Evolutionary conservation across 2,329 filamentous ascomycete genomes (phyloP).

Genomic region (Massarina eburnea): DNA sequence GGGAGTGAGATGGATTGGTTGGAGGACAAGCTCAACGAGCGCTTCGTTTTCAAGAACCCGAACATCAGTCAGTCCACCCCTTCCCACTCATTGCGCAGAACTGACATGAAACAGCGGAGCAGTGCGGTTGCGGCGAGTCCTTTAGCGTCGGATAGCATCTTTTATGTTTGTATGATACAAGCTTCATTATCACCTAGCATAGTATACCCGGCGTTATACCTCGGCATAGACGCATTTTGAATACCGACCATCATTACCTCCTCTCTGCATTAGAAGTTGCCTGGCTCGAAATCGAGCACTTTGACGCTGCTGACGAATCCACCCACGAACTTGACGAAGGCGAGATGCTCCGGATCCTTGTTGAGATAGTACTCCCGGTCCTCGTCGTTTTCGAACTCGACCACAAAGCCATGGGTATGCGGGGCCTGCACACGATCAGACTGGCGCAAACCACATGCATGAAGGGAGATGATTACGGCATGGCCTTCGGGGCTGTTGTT

Average conservation of each 20-base stretch:
- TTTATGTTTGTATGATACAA: conserved; percentile 5
- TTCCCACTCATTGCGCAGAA: background rate
- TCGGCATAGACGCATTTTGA: conserved; percentile 11
- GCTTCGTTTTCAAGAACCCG: conserved; percentile 94
- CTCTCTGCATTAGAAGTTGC: conserved; percentile 45
- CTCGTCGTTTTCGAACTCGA: conserved; percentile 63
- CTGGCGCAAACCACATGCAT: background rate
- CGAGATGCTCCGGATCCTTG: conserved; percentile 64
- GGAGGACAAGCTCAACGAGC: conserved; percentile 88
- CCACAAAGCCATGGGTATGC: conserved; percentile 70
- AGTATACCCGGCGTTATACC: conserved; percentile 24
- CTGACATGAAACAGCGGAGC: conserved; percentile 68
- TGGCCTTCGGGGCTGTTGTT: conserved; percentile 65
- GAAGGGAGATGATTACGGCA: conserved; percentile 50
- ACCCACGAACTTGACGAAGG: conserved; percentile 57
- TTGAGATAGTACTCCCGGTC: conserved; percentile 70
- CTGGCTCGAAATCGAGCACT: conserved; percentile 63
- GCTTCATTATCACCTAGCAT: conserved; percentile 33
- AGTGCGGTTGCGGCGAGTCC: conserved; percentile 94
- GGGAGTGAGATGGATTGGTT: conserved; percentile 99
- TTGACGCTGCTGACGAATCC: conserved; percentile 55
- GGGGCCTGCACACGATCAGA: conserved; percentile 48
- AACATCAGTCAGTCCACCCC: conserved; percentile 84
- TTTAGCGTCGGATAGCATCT: conserved; percentile 62
- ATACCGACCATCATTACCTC: background rate